Evolutionary conservation across 2,329 filamentous ascomycete species (phyloP), one percentile per base, ranked within the genome.

Genomic region (Ploettnerulaceae sp.): DNA sequence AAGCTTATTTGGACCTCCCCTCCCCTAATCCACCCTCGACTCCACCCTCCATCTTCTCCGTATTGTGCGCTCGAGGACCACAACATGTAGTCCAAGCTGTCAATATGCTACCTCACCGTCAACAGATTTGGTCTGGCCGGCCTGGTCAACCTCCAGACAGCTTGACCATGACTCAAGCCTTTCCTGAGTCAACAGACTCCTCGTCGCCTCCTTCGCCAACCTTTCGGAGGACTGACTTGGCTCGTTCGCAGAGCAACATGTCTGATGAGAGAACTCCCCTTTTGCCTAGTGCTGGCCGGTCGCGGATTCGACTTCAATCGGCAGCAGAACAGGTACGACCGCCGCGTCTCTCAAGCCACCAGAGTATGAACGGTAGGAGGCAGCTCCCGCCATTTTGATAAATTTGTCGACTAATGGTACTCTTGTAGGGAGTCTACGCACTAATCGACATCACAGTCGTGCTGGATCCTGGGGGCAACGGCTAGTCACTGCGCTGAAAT

Each of bases 381-480:
- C 6, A 14, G 7, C 6, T 17, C 31, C 12, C 35, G 7, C 36
- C 48, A 29, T 15, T 29, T 24, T 33, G 9, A 5, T 15, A 33
- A 5, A 12, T 39, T 20, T 7, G 5, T 3, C 26, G 20, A 29
- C 51, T 57, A 40, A 52, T 15, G 26, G 20, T n/a, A 9, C 6
- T 38, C n/a, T 22, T 36, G 11, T 35, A 64, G 61, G 61, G 36
- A 64, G 61, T 50, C 49, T 63, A 24, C 54, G 59, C 40, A 49
- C 32, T 36, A 41, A 51, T 24, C 51, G 60, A 45, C 49, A 65
- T 34, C 61, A 82, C 62, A 76, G 69, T 57, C 75, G 80, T 34
- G 71, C 73, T 33, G 72, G 71, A 17, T 84, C 80, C 12, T 81
- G 74, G 72, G 70, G 77, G 14, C 70, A 75, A 31, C 77, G 84